Base-by-base conservation (phyloP, 768 basidiomycete genomes). In the Saitozyma sp. region DNA sequence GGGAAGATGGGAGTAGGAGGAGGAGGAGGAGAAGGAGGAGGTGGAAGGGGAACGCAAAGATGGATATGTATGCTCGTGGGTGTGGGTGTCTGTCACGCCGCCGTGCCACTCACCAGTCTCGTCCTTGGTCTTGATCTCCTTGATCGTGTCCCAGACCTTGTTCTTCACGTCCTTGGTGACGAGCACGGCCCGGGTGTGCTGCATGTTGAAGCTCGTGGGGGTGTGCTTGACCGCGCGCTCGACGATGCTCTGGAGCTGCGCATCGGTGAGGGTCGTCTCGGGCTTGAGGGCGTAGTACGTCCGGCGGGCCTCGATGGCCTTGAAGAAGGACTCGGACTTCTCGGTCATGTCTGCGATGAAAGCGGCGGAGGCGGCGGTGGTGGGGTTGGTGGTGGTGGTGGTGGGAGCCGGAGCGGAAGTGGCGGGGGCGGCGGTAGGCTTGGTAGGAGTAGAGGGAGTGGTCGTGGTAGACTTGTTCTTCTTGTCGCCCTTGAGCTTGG, bases 131-230 rank as follows among this genome's bases (percentile, higher is more conserved):
- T 54, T 57, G 39, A 45, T 48, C 20, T 56, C 50, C 16, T 51
- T 58, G 29, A 70, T 59, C 1, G 45, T 54, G 51, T 78, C 69
- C 79, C 79, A 80, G n/a, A 79, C 50, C 61, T 74, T 56, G 37
- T 69, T 45, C 64, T 76, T 70, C 43, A 71, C 61, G 6, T 65
- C 62, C 37, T 78, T 78, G 43, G 79, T 76, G 16, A 78, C 60
- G 42, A 81, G 61, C 53, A 81, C 64, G 5, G 71, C 79, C 40
- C 80, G 65, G 1, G 76, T 65, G 14, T 77, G 68, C 59, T 82
- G 80, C 50, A 71, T 74, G 74, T 82, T 82, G 73, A 80, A 80
- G 17, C 71, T 67, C 37, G 71, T 75, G 20, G 79, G 79, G 16
- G 76, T 65, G 64, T 75, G 72, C 65, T 79, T 76, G 63, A 80